Evolutionary conservation across 164 flowering plant genomes (phyloP).

Genomic region (Platanus orientalis): DNA sequence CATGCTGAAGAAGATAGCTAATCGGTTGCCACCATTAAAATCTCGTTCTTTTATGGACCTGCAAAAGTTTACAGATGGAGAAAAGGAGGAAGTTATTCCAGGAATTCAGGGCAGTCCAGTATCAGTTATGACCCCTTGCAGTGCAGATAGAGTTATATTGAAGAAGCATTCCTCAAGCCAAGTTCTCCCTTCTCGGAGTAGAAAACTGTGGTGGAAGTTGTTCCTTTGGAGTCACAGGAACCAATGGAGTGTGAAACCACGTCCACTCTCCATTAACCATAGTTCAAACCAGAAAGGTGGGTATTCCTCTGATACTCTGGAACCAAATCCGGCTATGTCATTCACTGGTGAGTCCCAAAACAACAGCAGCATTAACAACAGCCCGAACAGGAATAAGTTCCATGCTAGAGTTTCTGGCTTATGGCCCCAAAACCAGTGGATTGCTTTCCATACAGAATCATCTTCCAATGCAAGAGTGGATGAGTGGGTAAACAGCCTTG

Average conservation of each 20-base stretch:
- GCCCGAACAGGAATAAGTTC: conserved; percentile 29
- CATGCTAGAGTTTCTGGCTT: conserved; percentile 37
- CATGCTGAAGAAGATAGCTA: conserved; percentile 32
- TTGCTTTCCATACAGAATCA: conserved; percentile 68
- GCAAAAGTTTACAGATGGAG: conserved; percentile 26
- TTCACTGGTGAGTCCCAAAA: conserved; percentile 28
- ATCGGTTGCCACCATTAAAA: conserved; percentile 40
- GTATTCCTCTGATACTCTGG: conserved; percentile 81
- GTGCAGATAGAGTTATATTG: conserved; percentile 88
- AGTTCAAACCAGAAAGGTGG: conserved; percentile 58
- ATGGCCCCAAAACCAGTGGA: conserved; percentile 86
- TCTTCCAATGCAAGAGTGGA: conserved; percentile 61
- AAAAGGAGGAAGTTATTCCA: conserved; percentile 13
- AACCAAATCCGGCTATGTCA: conserved; percentile 39
- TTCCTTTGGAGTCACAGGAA: conserved; percentile 96
- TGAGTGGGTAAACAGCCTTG: conserved; percentile 76
- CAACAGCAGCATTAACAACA: conserved; percentile 10
- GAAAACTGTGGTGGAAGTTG: conserved; percentile 88
- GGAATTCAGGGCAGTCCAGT: conserved; percentile 45
- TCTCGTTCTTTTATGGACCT: conserved; percentile 54
- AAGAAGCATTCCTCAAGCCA: conserved; percentile 88
- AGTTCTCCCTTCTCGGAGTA: conserved; percentile 78
- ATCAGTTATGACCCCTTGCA: conserved; percentile 45
- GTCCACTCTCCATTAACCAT: conserved; percentile 4
- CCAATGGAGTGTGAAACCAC: conserved; percentile 21